Conservation (phyloP, 164 flowering plant genomes). For the Protea cynaroides region DNA sequence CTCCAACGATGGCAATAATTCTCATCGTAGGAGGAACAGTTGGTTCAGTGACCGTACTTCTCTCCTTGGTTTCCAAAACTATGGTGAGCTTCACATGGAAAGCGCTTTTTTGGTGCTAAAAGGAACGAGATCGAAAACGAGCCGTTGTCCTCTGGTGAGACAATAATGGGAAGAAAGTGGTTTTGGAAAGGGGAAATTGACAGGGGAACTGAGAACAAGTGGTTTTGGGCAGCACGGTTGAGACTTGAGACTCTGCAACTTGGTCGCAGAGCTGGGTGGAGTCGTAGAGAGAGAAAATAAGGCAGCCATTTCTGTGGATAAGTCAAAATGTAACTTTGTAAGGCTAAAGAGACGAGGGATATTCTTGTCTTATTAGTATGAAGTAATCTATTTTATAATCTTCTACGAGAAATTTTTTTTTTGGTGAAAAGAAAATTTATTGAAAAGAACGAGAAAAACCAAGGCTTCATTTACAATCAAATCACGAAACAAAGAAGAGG, state of each 20-base stretch:
- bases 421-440: too few species aligned
- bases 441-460: too few species aligned
- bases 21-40: conserved; percentile 37
- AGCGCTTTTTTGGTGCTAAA: conserved; percentile 9
- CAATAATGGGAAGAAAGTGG: background rate
- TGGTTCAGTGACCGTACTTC: background rate
- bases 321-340: too few species aligned
- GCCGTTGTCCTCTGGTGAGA: conserved; percentile 9
- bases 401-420: too few species aligned
- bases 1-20: conserved; percentile 67
- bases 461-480: too few species aligned
- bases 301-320: too few species aligned
- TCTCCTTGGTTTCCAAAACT: conserved; percentile 17
- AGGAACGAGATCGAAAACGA: background rate
- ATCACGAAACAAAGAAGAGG: too few species aligned
- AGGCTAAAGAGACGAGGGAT: too few species aligned
- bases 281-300: too few species aligned
- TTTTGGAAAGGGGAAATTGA: conserved; percentile 3
- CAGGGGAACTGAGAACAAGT: conserved; percentile 8
- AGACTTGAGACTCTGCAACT: background rate
- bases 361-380: too few species aligned
- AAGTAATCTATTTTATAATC: too few species aligned
- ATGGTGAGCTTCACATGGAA: background rate
- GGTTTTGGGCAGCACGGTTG: conserved; percentile 9
- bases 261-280: too few species aligned